Conservation (phyloP, 1,284 basidiomycete species). For the Trametes versicolor region DNA sequence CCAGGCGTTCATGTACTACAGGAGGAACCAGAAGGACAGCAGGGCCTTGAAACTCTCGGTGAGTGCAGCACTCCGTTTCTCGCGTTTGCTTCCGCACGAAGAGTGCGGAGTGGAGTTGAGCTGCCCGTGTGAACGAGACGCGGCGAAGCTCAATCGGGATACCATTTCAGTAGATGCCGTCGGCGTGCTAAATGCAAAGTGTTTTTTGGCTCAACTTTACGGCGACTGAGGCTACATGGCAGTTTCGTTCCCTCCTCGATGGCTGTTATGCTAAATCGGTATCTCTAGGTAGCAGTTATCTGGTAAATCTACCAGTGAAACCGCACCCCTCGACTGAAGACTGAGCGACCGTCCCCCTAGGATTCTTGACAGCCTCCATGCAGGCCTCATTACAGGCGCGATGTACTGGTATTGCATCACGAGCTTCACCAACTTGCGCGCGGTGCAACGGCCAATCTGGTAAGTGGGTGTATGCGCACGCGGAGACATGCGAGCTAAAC, state of each 20-base stretch:
- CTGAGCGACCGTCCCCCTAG: slow-evolving; percentile 10
- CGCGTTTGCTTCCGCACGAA: not conserved
- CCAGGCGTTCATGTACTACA: slow-evolving; percentile 34
- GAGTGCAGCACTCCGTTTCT: not conserved
- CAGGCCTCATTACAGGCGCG: slow-evolving; percentile 32
- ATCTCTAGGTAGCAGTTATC: not conserved
- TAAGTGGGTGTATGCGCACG: slow-evolving; percentile 12
- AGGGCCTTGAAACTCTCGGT: slow-evolving; percentile 12
- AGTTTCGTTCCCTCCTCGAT: too few species aligned
- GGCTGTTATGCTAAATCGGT: not conserved
- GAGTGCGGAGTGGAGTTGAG: not conserved
- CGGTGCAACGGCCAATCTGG: slow-evolving; percentile 33
- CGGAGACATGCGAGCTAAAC: not conserved
- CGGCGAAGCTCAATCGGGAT: too few species aligned
- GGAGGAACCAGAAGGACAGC: slow-evolving; percentile 24
- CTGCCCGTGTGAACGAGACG: too few species aligned
- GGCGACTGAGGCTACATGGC: too few species aligned
- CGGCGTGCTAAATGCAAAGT: too few species aligned
- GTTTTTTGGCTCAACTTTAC: too few species aligned
- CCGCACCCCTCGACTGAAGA: not conserved
- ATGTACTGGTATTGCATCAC: slow-evolving; percentile 38
- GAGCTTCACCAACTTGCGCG: slow-evolving; percentile 32
- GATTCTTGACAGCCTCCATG: slow-evolving; percentile 37
- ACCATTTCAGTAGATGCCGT: too few species aligned
- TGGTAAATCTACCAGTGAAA: not conserved